Evolutionary conservation across 305 asterid genomes (phyloP), one percentile per base, ranked within the genome.

Genomic region (Solanum chacoense): DNA sequence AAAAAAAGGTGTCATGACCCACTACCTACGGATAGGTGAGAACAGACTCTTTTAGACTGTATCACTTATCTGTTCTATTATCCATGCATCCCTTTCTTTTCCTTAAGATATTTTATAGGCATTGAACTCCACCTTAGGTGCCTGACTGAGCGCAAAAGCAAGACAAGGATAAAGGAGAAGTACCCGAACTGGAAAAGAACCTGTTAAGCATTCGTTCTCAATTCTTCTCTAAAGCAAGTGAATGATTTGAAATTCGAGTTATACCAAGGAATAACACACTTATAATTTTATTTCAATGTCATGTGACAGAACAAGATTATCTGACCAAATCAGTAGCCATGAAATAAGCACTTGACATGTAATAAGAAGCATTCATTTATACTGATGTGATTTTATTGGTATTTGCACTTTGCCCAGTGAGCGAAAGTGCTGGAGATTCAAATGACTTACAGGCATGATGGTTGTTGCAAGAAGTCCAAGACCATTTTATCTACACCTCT

Each of bases 391-490:
- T 29, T 83, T 31, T 11, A 6, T 10, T 45, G 40, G 20, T 83
- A 50, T 42, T 69, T 85, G 91, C 83, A 84, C 81, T 45, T n/a
- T 20, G 36, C 22, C 81, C 88, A 45, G 50, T 16, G 45, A 87
- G 37, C 8, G 74, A 71, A 86, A 67, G 20, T 86, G 29, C 86
- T 42, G 89, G 91, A 85, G 81, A 77, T 85, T 79, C 42, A 88
- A 81, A 90, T 38, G 84, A 93, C 99, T 93, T 94, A 96, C 99
- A 94, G 87, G 93, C 89, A 89, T 16, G 91, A 73, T 3, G 98
- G 98, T 91, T 91, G 95, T 90, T 91, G 95, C 93, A 96, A 90
- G 90, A 90, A 95, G 87, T 92, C 91, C 81, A 93, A 87, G 86
- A 96, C 91, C 85, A 89, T 86, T 84, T 91, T 90, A 40, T 90